A percentile compares a stretch with the other conserved stretches of the same genome.
phyloP scores from a whole-genome alignment of 2,329 filamentous ascomycete genomes.

The Periconia sp. region DNA sequence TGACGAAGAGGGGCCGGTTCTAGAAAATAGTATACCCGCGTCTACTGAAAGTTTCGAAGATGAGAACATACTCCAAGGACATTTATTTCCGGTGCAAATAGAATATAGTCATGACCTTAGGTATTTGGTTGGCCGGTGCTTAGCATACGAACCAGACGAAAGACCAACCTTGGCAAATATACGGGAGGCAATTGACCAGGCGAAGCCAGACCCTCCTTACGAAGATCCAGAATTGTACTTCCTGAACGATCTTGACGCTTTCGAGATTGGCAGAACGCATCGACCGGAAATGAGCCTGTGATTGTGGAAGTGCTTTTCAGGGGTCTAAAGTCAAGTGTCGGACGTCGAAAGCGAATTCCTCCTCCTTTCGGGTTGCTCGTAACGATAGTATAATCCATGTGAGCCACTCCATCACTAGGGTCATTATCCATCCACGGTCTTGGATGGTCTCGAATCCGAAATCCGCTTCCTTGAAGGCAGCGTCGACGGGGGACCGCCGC shows the following conservation, averaged over 20 bases:
- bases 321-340: conserved; percentile 11
- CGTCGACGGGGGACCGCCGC: conserved; percentile 45
- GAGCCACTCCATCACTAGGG: conserved; percentile 47
- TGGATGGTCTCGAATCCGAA: conserved; percentile 49
- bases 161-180: not conserved
- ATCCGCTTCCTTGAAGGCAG: conserved; percentile 48
- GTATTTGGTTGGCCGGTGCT: not conserved
- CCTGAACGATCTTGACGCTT: not conserved
- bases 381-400: conserved; percentile 40
- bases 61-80: not conserved
- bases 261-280: not conserved
- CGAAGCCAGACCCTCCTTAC: no score
- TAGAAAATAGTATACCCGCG: no score
- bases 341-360: conserved; percentile 19
- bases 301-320: not conserved
- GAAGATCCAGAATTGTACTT: not conserved
- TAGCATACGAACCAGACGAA: not conserved
- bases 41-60: no score
- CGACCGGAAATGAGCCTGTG: not conserved
- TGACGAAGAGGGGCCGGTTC: no score
- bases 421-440: conserved; percentile 45
- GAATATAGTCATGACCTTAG: not conserved
- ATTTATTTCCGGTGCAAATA: not conserved
- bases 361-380: conserved; percentile 10
- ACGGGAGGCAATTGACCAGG: not conserved